Evolutionary conservation across 306 rosid species (phyloP), one percentile per base, ranked within the genome.

Genomic region (Prunus salicina): DNA sequence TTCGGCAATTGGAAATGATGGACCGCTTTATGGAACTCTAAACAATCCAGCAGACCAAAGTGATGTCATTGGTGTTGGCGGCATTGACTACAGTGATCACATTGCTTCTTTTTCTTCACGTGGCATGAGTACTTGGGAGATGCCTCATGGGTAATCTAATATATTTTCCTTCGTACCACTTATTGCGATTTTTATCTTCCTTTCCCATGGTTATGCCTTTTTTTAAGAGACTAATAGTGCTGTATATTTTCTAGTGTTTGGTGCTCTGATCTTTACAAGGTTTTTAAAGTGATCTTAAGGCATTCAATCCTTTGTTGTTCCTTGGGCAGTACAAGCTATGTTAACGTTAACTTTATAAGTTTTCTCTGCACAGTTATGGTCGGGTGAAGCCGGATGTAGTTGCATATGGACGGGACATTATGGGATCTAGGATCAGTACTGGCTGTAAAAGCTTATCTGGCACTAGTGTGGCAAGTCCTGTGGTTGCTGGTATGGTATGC

Each of bases 41-140:
- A 95, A 95, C 82, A 95, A 95, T 80, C 99, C 99, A 52, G 99
- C 99, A 19, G 99, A 95, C 84, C 99, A 92, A 83, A 92, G 97
- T 74, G 99, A 92, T 60, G 84, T 95, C 65, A 95, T 95, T 77
- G 99, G 99, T 61, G 99, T 95, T 86, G 99, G 96, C 71, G 99
- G 99, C 73, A 92, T 90, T 82, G 97, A 95, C 88, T 95, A 90
- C 72, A 95, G 94, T 83, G 97, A 95, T 82, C 99, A 90, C 85
- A 92, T 95, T 82, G 99, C 99, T 67, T 95, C 97, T 58, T 95
- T 95, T 87, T 95, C 99, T 69, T 95, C 99, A 10, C 93, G 97
- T 79, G 99, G 97, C 74, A 95, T 95, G 99, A 95, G 97, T 83
- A 95, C 97, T 19, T 95, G 99, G 99, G 99, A 95, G 87, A 87